These are phyloP conservation scores for Meyerozyma carpophila DNA, from an alignment of 1,139 yeast species.

Conservation along the genomic window DNA sequence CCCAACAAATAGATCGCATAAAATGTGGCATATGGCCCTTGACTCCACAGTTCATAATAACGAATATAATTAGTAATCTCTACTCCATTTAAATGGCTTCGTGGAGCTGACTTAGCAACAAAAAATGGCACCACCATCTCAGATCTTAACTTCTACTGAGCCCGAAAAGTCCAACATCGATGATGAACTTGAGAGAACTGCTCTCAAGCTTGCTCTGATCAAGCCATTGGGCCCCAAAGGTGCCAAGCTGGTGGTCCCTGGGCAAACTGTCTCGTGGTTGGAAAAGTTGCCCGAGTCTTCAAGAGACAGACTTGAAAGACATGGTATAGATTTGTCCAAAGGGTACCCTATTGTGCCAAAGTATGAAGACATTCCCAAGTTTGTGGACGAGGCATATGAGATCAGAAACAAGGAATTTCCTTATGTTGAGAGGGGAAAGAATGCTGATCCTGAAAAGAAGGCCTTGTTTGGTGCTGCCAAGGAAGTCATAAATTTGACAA, in stretches of 20 bases:
- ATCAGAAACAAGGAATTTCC: slow-evolving; percentile 36
- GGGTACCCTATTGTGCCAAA: slow-evolving; percentile 38
- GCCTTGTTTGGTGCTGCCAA: slow-evolving; percentile 48
- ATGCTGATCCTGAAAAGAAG: slow-evolving; percentile 51
- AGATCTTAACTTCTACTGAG: slow-evolving; percentile 4
- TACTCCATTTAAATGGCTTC: background rate
- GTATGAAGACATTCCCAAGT: slow-evolving; percentile 37
- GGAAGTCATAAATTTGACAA: slow-evolving; percentile 42
- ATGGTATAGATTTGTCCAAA: slow-evolving; percentile 34
- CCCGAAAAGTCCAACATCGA: slow-evolving; percentile 2
- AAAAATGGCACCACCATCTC: slow-evolving; percentile 10
- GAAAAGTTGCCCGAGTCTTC: slow-evolving; percentile 32
- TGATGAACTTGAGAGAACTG: slow-evolving; percentile 7
- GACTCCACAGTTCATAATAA: slow-evolving; percentile 1
- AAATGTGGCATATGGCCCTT: background rate
- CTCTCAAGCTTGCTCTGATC: slow-evolving; percentile 8
- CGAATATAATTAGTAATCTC: too few relatives aligned
- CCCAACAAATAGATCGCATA: too few relatives aligned
- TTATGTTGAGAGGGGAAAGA: slow-evolving; percentile 41
- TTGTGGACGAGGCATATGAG: slow-evolving; percentile 45
- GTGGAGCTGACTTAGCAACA: background rate
- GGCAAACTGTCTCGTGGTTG: slow-evolving; percentile 9
- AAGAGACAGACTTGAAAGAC: slow-evolving; percentile 24
- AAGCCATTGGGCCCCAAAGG: slow-evolving; percentile 8
- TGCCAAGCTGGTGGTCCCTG: slow-evolving; percentile 3